Base-by-base conservation (phyloP, 176 grass and related monocot genomes). In the Thalia dealbata region DNA sequence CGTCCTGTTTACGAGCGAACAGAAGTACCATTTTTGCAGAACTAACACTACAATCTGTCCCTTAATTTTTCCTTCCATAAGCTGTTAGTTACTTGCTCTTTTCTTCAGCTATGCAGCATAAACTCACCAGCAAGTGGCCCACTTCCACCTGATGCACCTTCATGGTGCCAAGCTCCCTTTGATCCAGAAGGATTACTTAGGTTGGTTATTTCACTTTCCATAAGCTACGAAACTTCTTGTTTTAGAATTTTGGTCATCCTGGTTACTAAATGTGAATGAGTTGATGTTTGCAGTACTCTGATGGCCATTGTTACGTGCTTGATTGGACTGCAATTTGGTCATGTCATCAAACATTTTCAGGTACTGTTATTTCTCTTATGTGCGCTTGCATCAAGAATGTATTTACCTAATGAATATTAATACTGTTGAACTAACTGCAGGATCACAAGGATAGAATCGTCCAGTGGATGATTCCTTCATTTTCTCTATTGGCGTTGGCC, bases 81-180 rank as follows among this genome's bases (percentile, higher is more conserved):
- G 30, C n/a, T 16, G 29, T 64, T 64, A 32, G 3, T 32, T 72
- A 18, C 23, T 63, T 23, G 68, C n/a, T 43, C 69, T 52, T 38
- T 29, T 64, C 11, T 65, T 8, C 51, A 96, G 92, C 71, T 88
- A 86, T 96, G 92, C 67, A 96, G 92, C 76, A 89, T 84, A 19
- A 70, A 67, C 61, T 85, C 85, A 32, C 91, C 92, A 42, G 52
- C 52, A 59, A 91, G 91, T 23, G 92, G 91, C 6, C 83, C 79
- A 3, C 83, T 96, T 82, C 92, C 83, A 5, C 12, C 84, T 25
- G 71, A 85, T 44, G 88, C 88, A 50, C 81, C 88, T 9, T 79
- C 92, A 50, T 96, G 92, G 92, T 96, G 88, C 72, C 74, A 96
- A 79, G 88, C 92, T 55, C 92, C 88, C 3, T 96, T 96, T 38